These are phyloP conservation scores for Fusarium staphyleae DNA, from an alignment of 2,329 filamentous ascomycete species.

Conservation along the genomic window DNA sequence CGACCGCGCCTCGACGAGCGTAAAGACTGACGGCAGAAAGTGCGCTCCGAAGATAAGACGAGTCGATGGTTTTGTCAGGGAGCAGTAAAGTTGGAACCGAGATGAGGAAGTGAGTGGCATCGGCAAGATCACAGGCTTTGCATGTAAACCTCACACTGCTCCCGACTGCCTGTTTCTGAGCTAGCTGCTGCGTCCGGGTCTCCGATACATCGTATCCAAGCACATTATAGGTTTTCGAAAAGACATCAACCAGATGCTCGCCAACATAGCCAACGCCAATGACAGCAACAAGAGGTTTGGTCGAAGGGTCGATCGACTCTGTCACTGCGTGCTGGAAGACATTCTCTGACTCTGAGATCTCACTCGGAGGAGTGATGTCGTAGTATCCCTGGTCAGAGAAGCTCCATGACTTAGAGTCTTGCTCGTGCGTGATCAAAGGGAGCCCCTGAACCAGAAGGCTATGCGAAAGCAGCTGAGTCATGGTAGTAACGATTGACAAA, in stretches of 20 bases:
- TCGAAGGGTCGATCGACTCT: slow-evolving; percentile 14
- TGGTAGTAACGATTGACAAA: slow-evolving; percentile 16
- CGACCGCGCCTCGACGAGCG: slow-evolving; percentile 53
- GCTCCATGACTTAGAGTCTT: slow-evolving; percentile 35
- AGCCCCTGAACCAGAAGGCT: slow-evolving; percentile 34
- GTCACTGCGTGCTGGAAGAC: slow-evolving; percentile 8
- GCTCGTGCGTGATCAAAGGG: slow-evolving; percentile 31
- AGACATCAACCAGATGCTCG: slow-evolving; percentile 55
- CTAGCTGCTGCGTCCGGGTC: slow-evolving; percentile 47
- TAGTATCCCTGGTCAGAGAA: slow-evolving; percentile 40
- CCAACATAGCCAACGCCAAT: slow-evolving; percentile 63
- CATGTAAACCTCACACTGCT: slow-evolving; percentile 49
- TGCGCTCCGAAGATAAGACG: slow-evolving; percentile 55
- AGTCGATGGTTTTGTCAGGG: slow-evolving; percentile 56
- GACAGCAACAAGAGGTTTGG: slow-evolving; percentile 52
- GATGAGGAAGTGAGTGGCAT: slow-evolving; percentile 60
- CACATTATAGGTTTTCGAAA: slow-evolving; percentile 50
- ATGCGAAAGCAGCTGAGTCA: slow-evolving; percentile 38
- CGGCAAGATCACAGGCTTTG: slow-evolving; percentile 47
- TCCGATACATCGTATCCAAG: slow-evolving; percentile 59
- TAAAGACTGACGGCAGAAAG: slow-evolving; percentile 51
- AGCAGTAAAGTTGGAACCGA: slow-evolving; percentile 60
- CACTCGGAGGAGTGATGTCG: slow-evolving; percentile 46
- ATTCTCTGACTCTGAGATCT: slow-evolving; percentile 41
- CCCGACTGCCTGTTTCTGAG: slow-evolving; percentile 38